These are phyloP conservation scores for Solanum piurae DNA, from an alignment of 257 asterid genomes.

Conservation along the genomic window DNA sequence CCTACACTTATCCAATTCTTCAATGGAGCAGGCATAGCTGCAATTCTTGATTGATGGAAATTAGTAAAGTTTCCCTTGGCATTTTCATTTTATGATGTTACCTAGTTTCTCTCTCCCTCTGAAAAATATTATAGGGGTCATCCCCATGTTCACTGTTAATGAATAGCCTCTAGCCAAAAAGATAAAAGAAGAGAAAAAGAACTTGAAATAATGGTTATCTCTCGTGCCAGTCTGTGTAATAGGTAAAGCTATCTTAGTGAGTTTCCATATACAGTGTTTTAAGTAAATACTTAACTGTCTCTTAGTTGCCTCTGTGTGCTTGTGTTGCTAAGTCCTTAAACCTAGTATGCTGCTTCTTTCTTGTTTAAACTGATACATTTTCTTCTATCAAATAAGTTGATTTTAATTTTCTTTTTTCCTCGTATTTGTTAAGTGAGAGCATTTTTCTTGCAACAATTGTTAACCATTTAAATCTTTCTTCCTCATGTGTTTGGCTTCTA, in stretches of 20 bases:
- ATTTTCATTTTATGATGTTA: background rate
- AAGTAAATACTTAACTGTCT: background rate
- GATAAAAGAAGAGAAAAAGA: background rate
- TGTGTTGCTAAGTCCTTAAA: background rate
- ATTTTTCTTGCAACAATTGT: background rate
- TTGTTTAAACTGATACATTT: background rate
- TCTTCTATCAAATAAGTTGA: background rate
- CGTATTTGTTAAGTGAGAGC: background rate
- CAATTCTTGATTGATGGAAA: background rate
- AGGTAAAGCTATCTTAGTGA: background rate
- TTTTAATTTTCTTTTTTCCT: background rate
- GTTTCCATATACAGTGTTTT: background rate
- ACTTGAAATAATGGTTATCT: background rate
- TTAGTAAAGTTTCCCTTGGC: background rate
- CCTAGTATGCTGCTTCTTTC: background rate
- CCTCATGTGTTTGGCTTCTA: constrained; percentile 13
- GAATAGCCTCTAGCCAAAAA: background rate
- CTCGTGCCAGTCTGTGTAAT: background rate
- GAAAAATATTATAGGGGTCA: background rate
- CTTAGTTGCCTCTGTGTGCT: background rate
- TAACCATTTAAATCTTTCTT: no score
- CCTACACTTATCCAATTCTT: background rate
- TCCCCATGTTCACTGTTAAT: background rate
- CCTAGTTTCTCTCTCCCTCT: background rate
- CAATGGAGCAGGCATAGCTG: background rate